A percentile compares a stretch with the other conserved stretches of the same genome.
Conservation (phyloP, 2,329 filamentous ascomycete species). For the Neonectria sp. region DNA sequence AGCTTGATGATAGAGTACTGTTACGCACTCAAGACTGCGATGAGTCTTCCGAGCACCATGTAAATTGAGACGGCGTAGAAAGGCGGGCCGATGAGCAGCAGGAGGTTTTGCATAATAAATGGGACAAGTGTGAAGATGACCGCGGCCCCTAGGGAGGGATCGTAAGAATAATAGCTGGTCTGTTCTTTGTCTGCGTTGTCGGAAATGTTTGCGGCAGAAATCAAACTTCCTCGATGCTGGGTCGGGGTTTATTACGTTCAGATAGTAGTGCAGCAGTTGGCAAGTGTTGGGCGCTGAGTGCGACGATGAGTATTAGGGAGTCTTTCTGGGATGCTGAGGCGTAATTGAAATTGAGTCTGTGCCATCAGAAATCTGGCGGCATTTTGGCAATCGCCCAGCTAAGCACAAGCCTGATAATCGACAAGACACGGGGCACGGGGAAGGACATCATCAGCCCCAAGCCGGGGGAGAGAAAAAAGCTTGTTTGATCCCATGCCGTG, state of each 20-base stretch:
- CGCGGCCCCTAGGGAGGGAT: neutral
- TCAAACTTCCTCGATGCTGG: neutral
- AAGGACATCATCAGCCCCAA: neutral
- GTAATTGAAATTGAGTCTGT: neutral
- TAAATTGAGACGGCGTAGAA: neutral
- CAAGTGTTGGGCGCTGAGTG: neutral
- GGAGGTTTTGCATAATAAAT: neutral
- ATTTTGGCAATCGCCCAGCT: constrained; percentile 7
- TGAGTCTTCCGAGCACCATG: neutral
- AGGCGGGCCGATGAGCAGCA: neutral
- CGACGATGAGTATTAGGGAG: neutral
- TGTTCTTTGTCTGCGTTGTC: neutral
- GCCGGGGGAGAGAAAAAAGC: constrained; percentile 7
- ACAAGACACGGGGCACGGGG: constrained; percentile 13
- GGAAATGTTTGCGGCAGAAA: neutral
- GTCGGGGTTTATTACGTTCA: neutral
- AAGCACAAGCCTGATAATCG: constrained; percentile 23
- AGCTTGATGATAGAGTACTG: neutral
- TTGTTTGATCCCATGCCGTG: constrained; percentile 15
- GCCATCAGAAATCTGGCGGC: neutral
- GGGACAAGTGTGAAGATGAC: neutral
- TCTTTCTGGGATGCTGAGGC: neutral
- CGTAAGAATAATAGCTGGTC: neutral
- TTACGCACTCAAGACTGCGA: neutral
- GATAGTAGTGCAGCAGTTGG: neutral